Conservation (phyloP, 2,329 filamentous ascomycete genomes). For the Graphilbum fragrans region DNA sequence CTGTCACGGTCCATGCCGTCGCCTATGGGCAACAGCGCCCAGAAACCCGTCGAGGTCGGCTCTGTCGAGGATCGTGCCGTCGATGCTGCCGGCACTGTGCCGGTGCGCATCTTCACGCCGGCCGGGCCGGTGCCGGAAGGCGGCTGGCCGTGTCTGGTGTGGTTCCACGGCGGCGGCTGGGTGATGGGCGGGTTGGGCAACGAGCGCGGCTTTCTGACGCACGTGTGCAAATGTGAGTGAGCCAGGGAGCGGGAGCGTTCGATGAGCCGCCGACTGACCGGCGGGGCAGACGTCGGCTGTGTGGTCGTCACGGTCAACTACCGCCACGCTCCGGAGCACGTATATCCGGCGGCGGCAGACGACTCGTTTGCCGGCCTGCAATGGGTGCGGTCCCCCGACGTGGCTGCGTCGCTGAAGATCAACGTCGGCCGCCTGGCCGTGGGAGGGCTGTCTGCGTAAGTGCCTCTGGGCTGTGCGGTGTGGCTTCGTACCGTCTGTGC, state of each 20-base stretch:
- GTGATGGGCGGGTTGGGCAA: constrained; percentile 21
- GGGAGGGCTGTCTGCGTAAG: constrained; percentile 17
- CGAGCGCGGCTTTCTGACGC: constrained; percentile 20
- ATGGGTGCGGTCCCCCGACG: constrained; percentile 22
- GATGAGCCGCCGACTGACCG: too few species aligned
- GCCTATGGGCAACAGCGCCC: constrained; percentile 16
- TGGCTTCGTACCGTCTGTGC: neutral
- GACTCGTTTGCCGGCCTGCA: constrained; percentile 44
- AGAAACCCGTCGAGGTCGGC: constrained; percentile 16
- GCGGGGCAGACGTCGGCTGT: neutral
- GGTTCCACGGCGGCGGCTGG: constrained; percentile 28
- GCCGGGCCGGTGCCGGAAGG: constrained; percentile 11
- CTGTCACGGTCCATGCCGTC: constrained; percentile 10
- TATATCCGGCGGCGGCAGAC: constrained; percentile 42
- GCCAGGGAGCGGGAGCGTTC: too few species aligned
- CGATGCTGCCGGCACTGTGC: constrained; percentile 15
- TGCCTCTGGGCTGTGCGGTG: constrained; percentile 8
- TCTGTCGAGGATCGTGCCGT: too few species aligned
- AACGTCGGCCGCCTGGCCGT: constrained; percentile 19
- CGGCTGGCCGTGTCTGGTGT: constrained; percentile 24
- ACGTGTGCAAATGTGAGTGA: constrained; percentile 15
- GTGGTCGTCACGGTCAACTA: constrained; percentile 7
- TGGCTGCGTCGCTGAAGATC: constrained; percentile 17
- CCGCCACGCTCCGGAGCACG: constrained; percentile 41
- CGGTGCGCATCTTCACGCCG: constrained; percentile 20